Conservation (phyloP, 352 stramenopile species). For the Phytophthora sp. region DNA sequence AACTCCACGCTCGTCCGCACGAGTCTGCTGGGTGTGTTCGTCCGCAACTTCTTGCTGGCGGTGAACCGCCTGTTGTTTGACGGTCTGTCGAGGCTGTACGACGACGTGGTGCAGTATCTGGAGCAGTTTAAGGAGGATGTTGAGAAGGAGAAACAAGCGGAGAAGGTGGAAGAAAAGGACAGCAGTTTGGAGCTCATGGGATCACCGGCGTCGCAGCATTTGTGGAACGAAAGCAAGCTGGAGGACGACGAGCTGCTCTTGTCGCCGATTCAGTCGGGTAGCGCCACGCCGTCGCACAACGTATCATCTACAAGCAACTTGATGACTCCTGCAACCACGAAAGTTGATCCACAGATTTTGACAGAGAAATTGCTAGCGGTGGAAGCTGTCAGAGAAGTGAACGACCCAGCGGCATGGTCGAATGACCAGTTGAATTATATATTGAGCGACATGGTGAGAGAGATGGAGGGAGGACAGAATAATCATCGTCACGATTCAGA, state of each 20-base stretch:
- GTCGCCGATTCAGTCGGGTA: constrained; percentile 37
- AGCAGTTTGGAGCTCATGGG: constrained; percentile 26
- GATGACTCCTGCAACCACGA: constrained; percentile 19
- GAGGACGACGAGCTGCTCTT: constrained; percentile 38
- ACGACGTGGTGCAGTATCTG: constrained; percentile 65
- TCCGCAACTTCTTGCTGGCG: constrained; percentile 69
- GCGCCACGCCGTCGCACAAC: constrained; percentile 10
- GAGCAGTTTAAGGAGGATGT: constrained; percentile 48
- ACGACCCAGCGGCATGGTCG: constrained; percentile 47
- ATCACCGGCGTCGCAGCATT: constrained; percentile 30
- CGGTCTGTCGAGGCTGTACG: constrained; percentile 68
- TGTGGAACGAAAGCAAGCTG: constrained; percentile 33
- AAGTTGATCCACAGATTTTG: constrained; percentile 2
- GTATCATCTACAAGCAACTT: constrained; percentile 3
- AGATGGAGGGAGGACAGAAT: constrained; percentile 33
- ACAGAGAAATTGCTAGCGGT: constrained; percentile 9
- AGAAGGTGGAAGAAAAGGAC: constrained; percentile 17
- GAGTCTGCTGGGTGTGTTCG: constrained; percentile 73
- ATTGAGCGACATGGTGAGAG: constrained; percentile 48
- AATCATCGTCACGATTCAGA: background rate
- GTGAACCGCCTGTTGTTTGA: constrained; percentile 73
- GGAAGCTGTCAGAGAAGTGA: constrained; percentile 25
- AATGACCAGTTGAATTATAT: constrained; percentile 69
- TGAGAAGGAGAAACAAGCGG: constrained; percentile 19
- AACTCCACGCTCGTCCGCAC: constrained; percentile 51